Evolutionary conservation across 139 green algal species (phyloP), one percentile per base, ranked within the genome.

Genomic region (Chlorella ohadii): DNA sequence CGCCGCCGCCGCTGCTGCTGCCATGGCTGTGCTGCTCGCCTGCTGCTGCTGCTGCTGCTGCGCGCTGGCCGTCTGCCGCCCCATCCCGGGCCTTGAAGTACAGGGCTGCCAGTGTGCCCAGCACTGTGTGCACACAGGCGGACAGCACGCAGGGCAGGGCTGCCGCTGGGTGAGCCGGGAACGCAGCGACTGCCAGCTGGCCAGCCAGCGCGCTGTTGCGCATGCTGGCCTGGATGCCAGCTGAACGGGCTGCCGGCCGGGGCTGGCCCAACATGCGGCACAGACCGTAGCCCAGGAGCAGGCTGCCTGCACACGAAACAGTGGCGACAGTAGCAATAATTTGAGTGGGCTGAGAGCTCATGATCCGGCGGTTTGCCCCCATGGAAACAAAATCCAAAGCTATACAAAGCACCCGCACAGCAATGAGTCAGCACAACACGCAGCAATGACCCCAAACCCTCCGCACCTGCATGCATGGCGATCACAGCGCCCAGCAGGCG

Each of bases 91-190:
- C 15, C 15, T 59, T 59, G 51, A 59, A 96, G 25, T 79, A 88
- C 2, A 81, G 91, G 11, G 93, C 94, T 28, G 96, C 56, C 28
- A 87, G 64, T 51, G 81, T 92, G 34, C 94, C 95, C 61, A 98
- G 89, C 38, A 94, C 41, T 64, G 76, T 90, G 87, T 98, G 95
- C 59, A 91, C 90, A 81, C 93, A 96, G 0, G 94, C 91, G 31
- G 88, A 94, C 33, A 98, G 87, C 17, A 92, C 94, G 82, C 92
- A 94, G 1, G 93, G 93, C 11, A 94, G 93, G 6, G 94, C 93
- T 9, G 94, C 91, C 44, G 94, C 81, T 1, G 93, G 93, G 87
- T 97, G 87, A 2, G 84, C 28, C 0, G 87, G 61, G 57, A 97
- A 97, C 75, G 95, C 91, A 2, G 93, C 59, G 0, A 91, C 74